These are phyloP conservation scores for Symmetrospora coprosmae DNA, from an alignment of 768 basidiomycete genomes.

Conservation along the genomic window DNA sequence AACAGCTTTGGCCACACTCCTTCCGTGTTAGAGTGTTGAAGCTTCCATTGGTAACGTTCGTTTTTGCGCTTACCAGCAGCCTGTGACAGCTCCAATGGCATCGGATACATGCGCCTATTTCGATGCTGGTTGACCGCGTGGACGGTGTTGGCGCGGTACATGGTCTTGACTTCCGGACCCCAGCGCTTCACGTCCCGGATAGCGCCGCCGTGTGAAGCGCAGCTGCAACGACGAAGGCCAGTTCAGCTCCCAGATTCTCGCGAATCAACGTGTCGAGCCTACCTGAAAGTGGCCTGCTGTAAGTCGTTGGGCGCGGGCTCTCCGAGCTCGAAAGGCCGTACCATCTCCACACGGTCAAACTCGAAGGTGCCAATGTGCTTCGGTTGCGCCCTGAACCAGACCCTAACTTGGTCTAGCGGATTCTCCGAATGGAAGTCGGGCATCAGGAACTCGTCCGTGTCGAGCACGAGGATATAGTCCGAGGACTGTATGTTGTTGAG, in stretches of 20 bases:
- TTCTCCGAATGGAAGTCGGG: not conserved
- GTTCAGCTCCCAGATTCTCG: not conserved
- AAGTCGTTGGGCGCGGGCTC: not conserved
- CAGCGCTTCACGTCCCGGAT: too few species aligned
- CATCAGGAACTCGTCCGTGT: slow-evolving; percentile 7
- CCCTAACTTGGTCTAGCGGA: slow-evolving; percentile 1
- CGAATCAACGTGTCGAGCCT: not conserved
- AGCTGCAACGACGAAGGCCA: not conserved
- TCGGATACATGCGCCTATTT: not conserved
- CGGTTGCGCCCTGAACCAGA: not conserved
- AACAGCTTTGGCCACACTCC: slow-evolving; percentile 7
- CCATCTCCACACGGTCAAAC: slow-evolving; percentile 7
- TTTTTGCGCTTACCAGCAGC: not conserved
- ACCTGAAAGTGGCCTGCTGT: not conserved
- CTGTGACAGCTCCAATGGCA: not conserved
- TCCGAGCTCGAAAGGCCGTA: not conserved
- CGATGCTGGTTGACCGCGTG: slow-evolving; percentile 6
- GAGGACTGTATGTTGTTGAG: slow-evolving; percentile 2
- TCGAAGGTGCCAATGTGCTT: not conserved
- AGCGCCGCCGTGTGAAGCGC: not conserved
- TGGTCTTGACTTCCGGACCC: slow-evolving; percentile 1
- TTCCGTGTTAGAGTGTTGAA: too few species aligned
- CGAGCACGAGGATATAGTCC: not conserved
- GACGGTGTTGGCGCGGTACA: slow-evolving; percentile 2
- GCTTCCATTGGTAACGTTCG: not conserved